Evolutionary conservation across 371 early-diverging fungal species (phyloP).

Genomic region (Circinella minor): DNA sequence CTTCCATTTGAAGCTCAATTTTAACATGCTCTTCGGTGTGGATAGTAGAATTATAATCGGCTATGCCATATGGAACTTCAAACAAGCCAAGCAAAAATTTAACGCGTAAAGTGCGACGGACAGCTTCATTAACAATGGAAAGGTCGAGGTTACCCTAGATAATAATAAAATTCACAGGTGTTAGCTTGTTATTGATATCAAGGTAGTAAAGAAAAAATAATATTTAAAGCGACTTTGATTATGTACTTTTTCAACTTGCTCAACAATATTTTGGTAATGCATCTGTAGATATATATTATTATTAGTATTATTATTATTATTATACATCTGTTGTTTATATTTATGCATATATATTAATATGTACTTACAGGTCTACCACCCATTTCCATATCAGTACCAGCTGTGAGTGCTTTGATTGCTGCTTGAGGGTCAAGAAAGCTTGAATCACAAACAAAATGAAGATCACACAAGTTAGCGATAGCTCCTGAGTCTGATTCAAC

Average conservation of each 20-base stretch:
- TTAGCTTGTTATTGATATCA: too few relatives aligned
- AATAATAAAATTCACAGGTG: too few relatives aligned
- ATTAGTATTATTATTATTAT: background rate
- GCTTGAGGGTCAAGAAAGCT: slow-evolving; percentile 16
- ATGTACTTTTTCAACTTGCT: slow-evolving; percentile 22
- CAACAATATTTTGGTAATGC: slow-evolving; percentile 20
- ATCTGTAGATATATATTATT: slow-evolving; percentile 8
- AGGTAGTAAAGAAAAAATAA: too few relatives aligned
- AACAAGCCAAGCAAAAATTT: slow-evolving; percentile 32
- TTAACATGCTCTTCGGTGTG: slow-evolving; percentile 20
- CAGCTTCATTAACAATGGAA: slow-evolving; percentile 32
- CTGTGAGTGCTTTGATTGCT: slow-evolving; percentile 20
- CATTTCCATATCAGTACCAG: slow-evolving; percentile 34
- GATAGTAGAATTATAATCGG: slow-evolving; percentile 32
- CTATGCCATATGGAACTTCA: slow-evolving; percentile 22
- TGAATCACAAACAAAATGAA: slow-evolving; percentile 19
- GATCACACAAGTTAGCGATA: slow-evolving; percentile 22
- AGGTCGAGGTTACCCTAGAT: slow-evolving; percentile 41
- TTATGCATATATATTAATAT: background rate
- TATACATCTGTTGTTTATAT: background rate
- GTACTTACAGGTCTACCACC: slow-evolving; percentile 23
- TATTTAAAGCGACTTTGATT: too few relatives aligned
- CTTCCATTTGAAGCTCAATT: slow-evolving; percentile 22
- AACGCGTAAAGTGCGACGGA: slow-evolving; percentile 26
- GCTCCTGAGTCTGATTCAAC: slow-evolving; percentile 28